Percentiles rank a stretch among this genome's conserved stretches.
Conservation (phyloP, 495 filamentous ascomycete genomes). For the Penicillium maclennaniae region DNA sequence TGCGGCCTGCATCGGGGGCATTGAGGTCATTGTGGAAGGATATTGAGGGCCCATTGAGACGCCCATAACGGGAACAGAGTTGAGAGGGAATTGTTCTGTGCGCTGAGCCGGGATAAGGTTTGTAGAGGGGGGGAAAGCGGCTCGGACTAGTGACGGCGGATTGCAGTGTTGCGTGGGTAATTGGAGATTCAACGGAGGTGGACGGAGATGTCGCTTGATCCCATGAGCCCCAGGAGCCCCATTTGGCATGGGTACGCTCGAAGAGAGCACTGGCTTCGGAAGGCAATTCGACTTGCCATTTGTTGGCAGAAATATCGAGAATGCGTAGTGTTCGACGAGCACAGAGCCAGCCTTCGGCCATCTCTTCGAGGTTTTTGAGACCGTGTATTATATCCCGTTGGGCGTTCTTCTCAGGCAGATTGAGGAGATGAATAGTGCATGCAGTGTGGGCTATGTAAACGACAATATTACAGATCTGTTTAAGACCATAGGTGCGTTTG, state of each 20-base stretch:
- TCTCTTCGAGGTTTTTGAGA: slow-evolving; percentile 91
- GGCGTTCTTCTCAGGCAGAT: slow-evolving; percentile 85
- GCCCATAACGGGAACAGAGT: slow-evolving; percentile 8
- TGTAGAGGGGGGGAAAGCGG: slow-evolving; percentile 16
- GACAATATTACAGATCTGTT: slow-evolving; percentile 91
- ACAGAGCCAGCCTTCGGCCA: slow-evolving; percentile 91
- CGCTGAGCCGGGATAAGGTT: slow-evolving; percentile 9
- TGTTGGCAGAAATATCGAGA: slow-evolving; percentile 75
- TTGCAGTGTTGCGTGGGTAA: slow-evolving; percentile 8
- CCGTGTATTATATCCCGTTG: slow-evolving; percentile 85
- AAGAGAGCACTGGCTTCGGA: slow-evolving; percentile 75
- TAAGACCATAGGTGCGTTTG: slow-evolving; percentile 83
- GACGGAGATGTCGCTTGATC: slow-evolving; percentile 38
- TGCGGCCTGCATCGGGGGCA: slow-evolving; percentile 21
- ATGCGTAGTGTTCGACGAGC: slow-evolving; percentile 82
- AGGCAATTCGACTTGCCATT: slow-evolving; percentile 85
- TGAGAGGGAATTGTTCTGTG: slow-evolving; percentile 11
- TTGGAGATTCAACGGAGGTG: slow-evolving; percentile 29
- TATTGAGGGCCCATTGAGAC: slow-evolving; percentile 18
- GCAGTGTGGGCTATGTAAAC: slow-evolving; percentile 94
- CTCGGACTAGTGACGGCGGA: slow-evolving; percentile 15
- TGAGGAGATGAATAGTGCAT: slow-evolving; percentile 90
- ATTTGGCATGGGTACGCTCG: slow-evolving; percentile 58
- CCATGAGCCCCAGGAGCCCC: slow-evolving; percentile 47
- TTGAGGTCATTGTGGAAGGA: slow-evolving; percentile 9